Conservation (phyloP, 257 asterid genomes). For the Mitragyna speciosa region DNA sequence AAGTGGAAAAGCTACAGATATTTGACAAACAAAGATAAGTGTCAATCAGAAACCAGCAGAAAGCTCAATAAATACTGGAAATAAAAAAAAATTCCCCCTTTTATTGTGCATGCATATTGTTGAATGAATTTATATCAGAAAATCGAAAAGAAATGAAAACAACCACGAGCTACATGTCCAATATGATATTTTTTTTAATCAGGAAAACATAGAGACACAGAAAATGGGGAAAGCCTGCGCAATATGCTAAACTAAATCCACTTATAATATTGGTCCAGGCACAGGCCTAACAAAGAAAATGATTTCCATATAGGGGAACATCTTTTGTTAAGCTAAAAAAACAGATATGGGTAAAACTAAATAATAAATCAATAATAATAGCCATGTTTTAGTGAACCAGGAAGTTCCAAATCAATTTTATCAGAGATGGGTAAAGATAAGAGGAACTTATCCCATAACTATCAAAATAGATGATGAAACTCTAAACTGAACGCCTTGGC, state of each 20-base stretch:
- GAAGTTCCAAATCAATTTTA: not conserved
- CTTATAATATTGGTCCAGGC: not conserved
- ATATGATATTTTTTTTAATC: not conserved
- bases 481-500: not conserved
- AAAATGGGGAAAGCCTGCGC: not conserved
- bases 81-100: not conserved
- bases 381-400: too few relatives aligned
- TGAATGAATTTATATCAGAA: not conserved
- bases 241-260: not conserved
- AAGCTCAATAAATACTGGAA: not conserved
- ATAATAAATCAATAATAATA: not conserved
- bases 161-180: not conserved
- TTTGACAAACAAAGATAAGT: not conserved
- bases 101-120: not conserved
- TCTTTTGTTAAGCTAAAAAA: not conserved
- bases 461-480: not conserved
- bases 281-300: not conserved
- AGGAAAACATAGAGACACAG: not conserved
- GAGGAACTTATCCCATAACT: not conserved
- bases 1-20: conserved; percentile 86
- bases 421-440: not conserved
- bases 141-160: not conserved
- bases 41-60: not conserved
- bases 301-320: not conserved
- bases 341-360: too few relatives aligned